Base-by-base conservation (phyloP, 441 rosid species). In the Euphorbia celastroides region DNA sequence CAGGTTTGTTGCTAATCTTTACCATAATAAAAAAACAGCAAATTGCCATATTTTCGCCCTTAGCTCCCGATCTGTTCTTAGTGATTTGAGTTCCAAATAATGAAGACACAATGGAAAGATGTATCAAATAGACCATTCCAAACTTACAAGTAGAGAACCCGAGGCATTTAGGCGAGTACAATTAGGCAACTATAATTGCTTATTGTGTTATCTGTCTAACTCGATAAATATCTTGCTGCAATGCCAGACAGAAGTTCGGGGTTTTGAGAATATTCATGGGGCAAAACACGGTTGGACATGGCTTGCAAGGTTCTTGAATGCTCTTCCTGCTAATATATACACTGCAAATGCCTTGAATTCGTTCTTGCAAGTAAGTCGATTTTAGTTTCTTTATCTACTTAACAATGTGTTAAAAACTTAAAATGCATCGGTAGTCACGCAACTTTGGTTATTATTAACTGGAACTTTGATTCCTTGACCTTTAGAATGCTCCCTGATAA, bases 271-370 rank as follows among this genome's bases (percentile, higher is more conserved):
- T 74, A 1, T 34, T 19, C 98, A 93, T 66, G 98, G 96, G 68
- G 74, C 85, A 5, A 76, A 80, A 75, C 88, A 84, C 62, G 99
- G 96, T 59, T 93, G 97, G 99, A 87, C 96, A 50, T 91, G 99
- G 93, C 82, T 89, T 66, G 89, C 96, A 16, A 79, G 93, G 74
- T 84, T 88, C 69, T 70, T 86, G 66, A 86, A 86, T 71, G 69
- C 77, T 26, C 82, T 88, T 51, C 84, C 97, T 55, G 90, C 92
- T 28, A 89, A 89, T 64, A 75, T 70, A 70, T 89, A 76, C 54
- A 89, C 96, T 7, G 91, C 89, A 10, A 81, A 80, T 60, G 96
- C 96, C 25, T 73, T 91, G 77, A 84, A 80, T 59, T 81, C 92
- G 58, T 91, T 93, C 78, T 79, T 86, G 72, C 80, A 77, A 76